Base-by-base conservation (phyloP, 1,284 basidiomycete species). In the Anthracocystis panici-leucophaei region DNA sequence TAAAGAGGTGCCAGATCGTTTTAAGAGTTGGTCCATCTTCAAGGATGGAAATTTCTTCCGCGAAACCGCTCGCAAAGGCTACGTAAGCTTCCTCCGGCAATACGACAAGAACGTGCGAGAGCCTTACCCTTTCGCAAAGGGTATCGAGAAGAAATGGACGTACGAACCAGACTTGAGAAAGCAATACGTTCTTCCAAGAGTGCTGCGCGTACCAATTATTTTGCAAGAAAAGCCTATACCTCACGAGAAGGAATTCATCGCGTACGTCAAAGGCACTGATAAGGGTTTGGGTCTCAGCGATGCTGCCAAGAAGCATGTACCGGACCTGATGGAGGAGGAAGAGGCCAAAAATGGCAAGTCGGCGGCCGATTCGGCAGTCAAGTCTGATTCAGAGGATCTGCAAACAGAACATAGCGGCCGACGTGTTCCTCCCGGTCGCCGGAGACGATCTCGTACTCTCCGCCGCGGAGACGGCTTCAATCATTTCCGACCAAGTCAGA, bases 101-200 rank as follows among this genome's bases (percentile, higher is more conserved):
- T 4, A 54, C 16, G 72, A 75, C 63, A 65, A 63, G 38, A 2
- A 63, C 2, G 7, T n/a, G 3, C 18, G 16, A 23, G 51, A 64
- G 21, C 72, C 72, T 0, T 63, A 62, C n/a, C 18, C 40, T 1
- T 50, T 53, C 11, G 58, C 46, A 18, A 44, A 53, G 21, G 29
- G 35, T 9, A 51, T 60, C 27, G 31, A 57, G 38, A 70, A 69
- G 14, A 11, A 66, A 31, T 75, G 72, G 72, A 18, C 25, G 0
- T 75, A 75, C 53, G 20, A 57, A 31, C 66, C 66, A 7, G 72
- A 75, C 27, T 27, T 75, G 9, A 54, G 72, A 21, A 59, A 66
- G 35, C 72, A 75, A 21, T 75, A 75, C 23, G 18, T 75, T 18
- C 12, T 75, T 0, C 72, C 66, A 3, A 61, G 66, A 16, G 57